Conservation (phyloP, 768 basidiomycete genomes). For the Clathrus columnatus region DNA sequence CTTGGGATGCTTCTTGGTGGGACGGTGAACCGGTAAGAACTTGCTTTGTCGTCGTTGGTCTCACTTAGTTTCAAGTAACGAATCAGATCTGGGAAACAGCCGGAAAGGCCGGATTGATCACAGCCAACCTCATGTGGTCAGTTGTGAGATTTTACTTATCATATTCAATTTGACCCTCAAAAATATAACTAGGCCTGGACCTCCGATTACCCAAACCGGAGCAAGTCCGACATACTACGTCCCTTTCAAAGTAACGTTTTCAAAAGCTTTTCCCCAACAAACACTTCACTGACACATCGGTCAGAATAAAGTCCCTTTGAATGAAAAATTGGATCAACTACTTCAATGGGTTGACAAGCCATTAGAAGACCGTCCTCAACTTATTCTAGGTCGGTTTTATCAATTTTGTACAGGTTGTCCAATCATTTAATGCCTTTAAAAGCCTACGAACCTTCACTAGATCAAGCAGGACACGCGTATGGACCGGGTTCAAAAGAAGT, state of each 20-base stretch:
- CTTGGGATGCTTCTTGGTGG: conserved; percentile 76
- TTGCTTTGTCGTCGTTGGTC: not conserved
- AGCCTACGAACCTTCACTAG: conserved; percentile 81
- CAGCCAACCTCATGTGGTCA: conserved; percentile 90
- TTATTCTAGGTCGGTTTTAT: conserved; percentile 53
- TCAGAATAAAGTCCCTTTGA: conserved; percentile 52
- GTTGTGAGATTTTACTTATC: conserved; percentile 18
- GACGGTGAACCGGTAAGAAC: conserved; percentile 73
- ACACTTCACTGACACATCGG: not conserved
- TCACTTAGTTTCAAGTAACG: not conserved
- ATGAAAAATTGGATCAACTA: conserved; percentile 69
- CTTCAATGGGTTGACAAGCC: conserved; percentile 78
- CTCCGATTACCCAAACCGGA: conserved; percentile 59
- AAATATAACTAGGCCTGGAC: conserved; percentile 59
- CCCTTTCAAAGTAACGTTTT: conserved; percentile 45
- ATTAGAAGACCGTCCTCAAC: conserved; percentile 58
- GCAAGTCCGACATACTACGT: conserved; percentile 64
- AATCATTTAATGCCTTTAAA: conserved; percentile 6
- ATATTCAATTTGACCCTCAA: not conserved
- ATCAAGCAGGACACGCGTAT: conserved; percentile 71
- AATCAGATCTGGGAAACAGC: conserved; percentile 87
- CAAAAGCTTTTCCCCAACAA: not conserved
- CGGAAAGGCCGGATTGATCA: conserved; percentile 56
- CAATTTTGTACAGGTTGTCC: not conserved
- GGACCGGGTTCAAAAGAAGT: conserved; percentile 63